phyloP scores from a whole-genome alignment of 2,329 filamentous ascomycete species.

The Ophiosphaerella narmari region DNA sequence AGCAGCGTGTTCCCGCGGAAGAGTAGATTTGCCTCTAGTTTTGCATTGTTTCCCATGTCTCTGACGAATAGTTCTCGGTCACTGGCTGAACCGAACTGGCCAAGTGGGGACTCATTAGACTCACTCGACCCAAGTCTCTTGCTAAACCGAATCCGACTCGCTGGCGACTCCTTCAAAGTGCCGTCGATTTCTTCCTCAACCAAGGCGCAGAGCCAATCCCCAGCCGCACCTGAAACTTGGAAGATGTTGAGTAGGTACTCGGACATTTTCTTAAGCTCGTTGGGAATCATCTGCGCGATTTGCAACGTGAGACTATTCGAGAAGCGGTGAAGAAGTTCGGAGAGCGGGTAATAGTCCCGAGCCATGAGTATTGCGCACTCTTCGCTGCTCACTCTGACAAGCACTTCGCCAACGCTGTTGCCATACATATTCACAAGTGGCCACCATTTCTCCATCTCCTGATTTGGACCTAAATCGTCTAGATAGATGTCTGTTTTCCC shows the following conservation, averaged over 20 bases:
- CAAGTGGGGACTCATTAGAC: constrained; percentile 58
- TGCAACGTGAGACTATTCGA: constrained; percentile 81
- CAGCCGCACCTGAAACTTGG: constrained; percentile 82
- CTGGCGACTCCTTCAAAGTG: constrained; percentile 77
- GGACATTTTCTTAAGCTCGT: constrained; percentile 77
- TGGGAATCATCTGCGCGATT: constrained; percentile 77
- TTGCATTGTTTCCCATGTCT: constrained; percentile 77
- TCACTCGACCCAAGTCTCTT: constrained; percentile 73
- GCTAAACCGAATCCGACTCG: constrained; percentile 69
- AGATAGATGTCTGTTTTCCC: constrained; percentile 83
- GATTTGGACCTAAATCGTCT: constrained; percentile 75
- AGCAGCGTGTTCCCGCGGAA: constrained; percentile 94
- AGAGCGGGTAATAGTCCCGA: constrained; percentile 81
- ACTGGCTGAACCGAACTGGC: constrained; percentile 48
- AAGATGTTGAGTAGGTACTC: constrained; percentile 93
- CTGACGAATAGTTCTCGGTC: constrained; percentile 75
- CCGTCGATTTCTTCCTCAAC: constrained; percentile 98
- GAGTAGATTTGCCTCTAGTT: constrained; percentile 88
- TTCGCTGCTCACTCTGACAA: constrained; percentile 81
- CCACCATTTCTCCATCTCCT: constrained; percentile 85
- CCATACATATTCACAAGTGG: constrained; percentile 77
- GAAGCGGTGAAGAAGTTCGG: constrained; percentile 83
- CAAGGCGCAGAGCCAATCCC: constrained; percentile 89
- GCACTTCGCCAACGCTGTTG: constrained; percentile 78
- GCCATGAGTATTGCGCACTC: constrained; percentile 88